A percentile compares a stretch with the other conserved stretches of the same genome.
These are phyloP conservation scores for Pseudocercospora pini-densiflorae DNA, from an alignment of 2,329 filamentous ascomycete species.

Conservation along the genomic window DNA sequence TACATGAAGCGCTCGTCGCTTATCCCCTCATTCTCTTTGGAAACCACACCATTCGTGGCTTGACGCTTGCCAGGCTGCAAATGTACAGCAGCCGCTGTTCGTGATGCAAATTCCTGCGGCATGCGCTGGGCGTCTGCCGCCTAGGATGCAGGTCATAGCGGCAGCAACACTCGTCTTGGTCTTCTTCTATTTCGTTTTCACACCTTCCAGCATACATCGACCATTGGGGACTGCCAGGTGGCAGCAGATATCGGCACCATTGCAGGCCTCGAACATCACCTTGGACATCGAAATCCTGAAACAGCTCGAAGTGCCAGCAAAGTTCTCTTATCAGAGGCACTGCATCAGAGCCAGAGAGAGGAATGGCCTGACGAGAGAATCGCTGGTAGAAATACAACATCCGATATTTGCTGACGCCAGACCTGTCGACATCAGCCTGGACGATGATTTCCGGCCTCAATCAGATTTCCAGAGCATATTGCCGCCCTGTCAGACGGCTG, in stretches of 20 bases:
- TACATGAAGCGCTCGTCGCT: slow-evolving; percentile 6
- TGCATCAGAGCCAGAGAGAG: slow-evolving; percentile 26
- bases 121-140: slow-evolving; percentile 8
- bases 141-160: slow-evolving; percentile 19
- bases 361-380: slow-evolving; percentile 20
- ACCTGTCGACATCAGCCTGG: slow-evolving; percentile 18
- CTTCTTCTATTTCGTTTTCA: slow-evolving; percentile 25
- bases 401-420: slow-evolving; percentile 11
- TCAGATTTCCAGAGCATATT: slow-evolving; percentile 18
- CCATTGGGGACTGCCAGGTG: slow-evolving; percentile 15
- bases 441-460: slow-evolving; percentile 19
- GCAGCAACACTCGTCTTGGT: slow-evolving; percentile 23
- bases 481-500: slow-evolving; percentile 24
- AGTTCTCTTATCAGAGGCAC: slow-evolving; percentile 27
- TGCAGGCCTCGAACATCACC: slow-evolving; percentile 23
- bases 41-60: slow-evolving; percentile 1
- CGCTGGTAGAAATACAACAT: slow-evolving; percentile 20
- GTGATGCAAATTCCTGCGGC: slow-evolving; percentile 6
- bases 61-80: neutral
- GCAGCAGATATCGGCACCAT: slow-evolving; percentile 17
- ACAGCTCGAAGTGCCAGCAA: slow-evolving; percentile 21
- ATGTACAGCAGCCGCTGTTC: neutral
- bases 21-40: neutral
- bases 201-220: slow-evolving; percentile 6
- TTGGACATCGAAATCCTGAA: slow-evolving; percentile 29